phyloP scores from a whole-genome alignment of 1,284 basidiomycete genomes.

The Sanghuangporus sanghuang region DNA sequence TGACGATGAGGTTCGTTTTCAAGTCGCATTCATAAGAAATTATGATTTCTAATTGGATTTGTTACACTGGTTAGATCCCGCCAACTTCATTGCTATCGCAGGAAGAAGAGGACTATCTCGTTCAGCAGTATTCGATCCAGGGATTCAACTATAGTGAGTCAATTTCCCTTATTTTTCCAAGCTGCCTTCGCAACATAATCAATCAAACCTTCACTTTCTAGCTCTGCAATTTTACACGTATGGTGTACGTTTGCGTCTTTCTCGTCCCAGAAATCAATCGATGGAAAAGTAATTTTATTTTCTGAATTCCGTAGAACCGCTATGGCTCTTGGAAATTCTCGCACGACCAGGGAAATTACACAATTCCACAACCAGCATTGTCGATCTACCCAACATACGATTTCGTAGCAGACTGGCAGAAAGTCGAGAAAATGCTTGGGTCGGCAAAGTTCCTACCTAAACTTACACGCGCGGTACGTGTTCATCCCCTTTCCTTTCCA shows the following conservation, averaged over 20 bases:
- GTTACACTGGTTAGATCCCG: constrained; percentile 38
- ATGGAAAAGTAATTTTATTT: background rate
- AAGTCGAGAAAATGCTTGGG: constrained; percentile 35
- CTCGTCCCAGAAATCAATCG: background rate
- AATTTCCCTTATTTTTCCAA: too few species aligned
- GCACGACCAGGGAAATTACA: constrained; percentile 51
- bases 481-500: background rate
- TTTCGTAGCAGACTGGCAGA: constrained; percentile 59
- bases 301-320: constrained; percentile 38
- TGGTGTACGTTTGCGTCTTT: background rate
- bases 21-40: background rate
- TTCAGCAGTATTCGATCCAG: constrained; percentile 51
- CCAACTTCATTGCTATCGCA: constrained; percentile 51
- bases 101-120: constrained; percentile 63
- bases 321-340: constrained; percentile 44
- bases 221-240: background rate
- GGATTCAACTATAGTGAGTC: constrained; percentile 56
- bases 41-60: background rate
- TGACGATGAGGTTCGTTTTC: constrained; percentile 31
- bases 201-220: background rate
- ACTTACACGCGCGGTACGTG: constrained; percentile 42
- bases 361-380: constrained; percentile 51
- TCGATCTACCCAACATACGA: constrained; percentile 57
- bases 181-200: background rate
- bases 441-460: constrained; percentile 44